phyloP scores from a whole-genome alignment of 306 rosid species.

The Medicago ruthenica region DNA sequence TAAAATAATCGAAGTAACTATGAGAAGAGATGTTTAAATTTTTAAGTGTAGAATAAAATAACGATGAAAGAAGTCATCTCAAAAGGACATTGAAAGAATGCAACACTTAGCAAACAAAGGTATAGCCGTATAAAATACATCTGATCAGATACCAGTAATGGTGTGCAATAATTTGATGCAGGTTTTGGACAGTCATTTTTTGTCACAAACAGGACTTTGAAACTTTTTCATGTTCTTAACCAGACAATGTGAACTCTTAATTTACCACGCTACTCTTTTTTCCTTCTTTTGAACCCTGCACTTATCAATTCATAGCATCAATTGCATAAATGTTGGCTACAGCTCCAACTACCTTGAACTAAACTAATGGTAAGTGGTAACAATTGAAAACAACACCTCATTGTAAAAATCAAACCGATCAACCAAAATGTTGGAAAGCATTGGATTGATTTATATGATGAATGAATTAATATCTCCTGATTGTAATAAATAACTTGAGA shows the following conservation, averaged over 20 bases:
- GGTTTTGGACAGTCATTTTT: background rate
- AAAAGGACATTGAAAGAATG: background rate
- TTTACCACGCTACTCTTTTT: background rate
- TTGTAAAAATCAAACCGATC: constrained; percentile 26
- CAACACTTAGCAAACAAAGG: background rate
- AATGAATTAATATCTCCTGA: constrained; percentile 11
- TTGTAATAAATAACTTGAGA: background rate
- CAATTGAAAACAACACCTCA: constrained; percentile 16
- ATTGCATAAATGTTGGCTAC: constrained; percentile 23
- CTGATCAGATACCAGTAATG: background rate
- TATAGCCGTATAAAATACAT: background rate
- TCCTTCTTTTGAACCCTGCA: background rate
- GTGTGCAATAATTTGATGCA: background rate
- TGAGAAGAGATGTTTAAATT: background rate
- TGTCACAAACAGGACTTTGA: background rate
- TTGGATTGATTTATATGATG: background rate
- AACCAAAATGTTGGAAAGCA: constrained; percentile 22
- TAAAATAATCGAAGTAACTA: background rate
- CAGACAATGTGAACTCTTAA: background rate
- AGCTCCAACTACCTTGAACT: constrained; percentile 19
- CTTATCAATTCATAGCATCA: constrained; percentile 16
- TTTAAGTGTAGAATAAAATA: no score
- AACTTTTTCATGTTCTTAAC: background rate
- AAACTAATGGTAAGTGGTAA: background rate
- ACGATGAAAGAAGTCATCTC: background rate